Conservation (phyloP, 2,329 filamentous ascomycete species). For the Penicillium sclerotiorum region DNA sequence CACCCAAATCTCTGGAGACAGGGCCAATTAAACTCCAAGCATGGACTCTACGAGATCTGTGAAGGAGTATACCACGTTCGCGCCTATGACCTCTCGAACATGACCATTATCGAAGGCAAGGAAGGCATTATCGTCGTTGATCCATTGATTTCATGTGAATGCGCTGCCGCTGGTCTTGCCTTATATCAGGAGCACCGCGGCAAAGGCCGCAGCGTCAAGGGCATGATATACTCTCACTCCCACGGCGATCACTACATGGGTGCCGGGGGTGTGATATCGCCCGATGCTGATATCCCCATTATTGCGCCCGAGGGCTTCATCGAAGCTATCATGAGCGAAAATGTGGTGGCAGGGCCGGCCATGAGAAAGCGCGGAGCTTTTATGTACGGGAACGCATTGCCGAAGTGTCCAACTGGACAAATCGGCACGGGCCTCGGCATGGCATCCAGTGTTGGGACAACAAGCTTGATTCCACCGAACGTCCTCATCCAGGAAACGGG, state of each 20-base stretch:
- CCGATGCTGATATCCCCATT: conserved; percentile 6
- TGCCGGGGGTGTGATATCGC: conserved; percentile 15
- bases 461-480: conserved; percentile 40
- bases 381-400: conserved; percentile 45
- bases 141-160: conserved; percentile 41
- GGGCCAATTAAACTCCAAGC: conserved; percentile 32
- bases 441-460: conserved; percentile 36
- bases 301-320: conserved; percentile 41
- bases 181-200: conserved; percentile 35
- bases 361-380: conserved; percentile 42
- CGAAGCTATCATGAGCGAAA: conserved; percentile 43
- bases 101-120: conserved; percentile 44
- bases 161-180: conserved; percentile 34
- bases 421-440: conserved; percentile 40
- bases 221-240: conserved; percentile 47
- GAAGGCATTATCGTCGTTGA: conserved; percentile 45
- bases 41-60: conserved; percentile 41
- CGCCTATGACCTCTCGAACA: conserved; percentile 46
- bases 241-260: conserved; percentile 46
- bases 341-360: conserved; percentile 41
- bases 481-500: conserved; percentile 36
- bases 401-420: conserved; percentile 33
- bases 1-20: conserved; percentile 42
- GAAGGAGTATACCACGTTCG: conserved; percentile 46
- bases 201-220: conserved; percentile 28